Conservation (phyloP, 306 rosid genomes). For the Quercus engelmannii region DNA sequence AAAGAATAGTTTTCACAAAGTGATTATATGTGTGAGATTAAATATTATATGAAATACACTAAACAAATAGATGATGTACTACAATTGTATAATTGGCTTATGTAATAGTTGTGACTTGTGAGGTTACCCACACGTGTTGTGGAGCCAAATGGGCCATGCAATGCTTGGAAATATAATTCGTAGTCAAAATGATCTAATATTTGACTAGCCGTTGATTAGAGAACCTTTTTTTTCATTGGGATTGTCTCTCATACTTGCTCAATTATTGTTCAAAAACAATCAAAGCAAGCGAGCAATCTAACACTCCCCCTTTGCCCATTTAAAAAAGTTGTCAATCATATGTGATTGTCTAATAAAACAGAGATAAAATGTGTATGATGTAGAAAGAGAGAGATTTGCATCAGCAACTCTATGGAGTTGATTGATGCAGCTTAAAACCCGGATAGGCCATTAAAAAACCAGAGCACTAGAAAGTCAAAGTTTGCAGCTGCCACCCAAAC, state of each 20-base stretch:
- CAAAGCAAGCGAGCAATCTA: not conserved
- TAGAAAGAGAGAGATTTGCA: not conserved
- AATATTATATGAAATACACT: not conserved
- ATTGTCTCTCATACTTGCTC: constrained; percentile 2
- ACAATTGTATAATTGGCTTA: not conserved
- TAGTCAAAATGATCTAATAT: constrained; percentile 10
- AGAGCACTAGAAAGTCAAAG: not conserved
- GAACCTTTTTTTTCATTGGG: constrained; percentile 3
- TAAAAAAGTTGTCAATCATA: not conserved
- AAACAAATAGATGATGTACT: not conserved
- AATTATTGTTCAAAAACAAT: constrained; percentile 27
- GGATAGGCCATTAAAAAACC: not conserved
- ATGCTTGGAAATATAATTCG: not conserved
- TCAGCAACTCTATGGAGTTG: not conserved
- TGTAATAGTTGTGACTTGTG: not conserved
- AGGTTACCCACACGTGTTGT: constrained; percentile 10
- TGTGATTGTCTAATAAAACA: not conserved
- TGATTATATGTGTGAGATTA: not conserved
- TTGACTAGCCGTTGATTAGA: constrained; percentile 8
- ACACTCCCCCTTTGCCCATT: not conserved
- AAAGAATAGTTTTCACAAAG: constrained; percentile 13
- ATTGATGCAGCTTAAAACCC: not conserved
- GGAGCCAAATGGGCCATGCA: constrained; percentile 15
- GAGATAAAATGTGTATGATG: too few relatives aligned
- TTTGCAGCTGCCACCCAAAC: not conserved